A percentile compares a stretch with the other conserved stretches of the same genome.
Evolutionary conservation across 441 rosid genomes (phyloP).

Genomic region (Gossypium armourianum): DNA sequence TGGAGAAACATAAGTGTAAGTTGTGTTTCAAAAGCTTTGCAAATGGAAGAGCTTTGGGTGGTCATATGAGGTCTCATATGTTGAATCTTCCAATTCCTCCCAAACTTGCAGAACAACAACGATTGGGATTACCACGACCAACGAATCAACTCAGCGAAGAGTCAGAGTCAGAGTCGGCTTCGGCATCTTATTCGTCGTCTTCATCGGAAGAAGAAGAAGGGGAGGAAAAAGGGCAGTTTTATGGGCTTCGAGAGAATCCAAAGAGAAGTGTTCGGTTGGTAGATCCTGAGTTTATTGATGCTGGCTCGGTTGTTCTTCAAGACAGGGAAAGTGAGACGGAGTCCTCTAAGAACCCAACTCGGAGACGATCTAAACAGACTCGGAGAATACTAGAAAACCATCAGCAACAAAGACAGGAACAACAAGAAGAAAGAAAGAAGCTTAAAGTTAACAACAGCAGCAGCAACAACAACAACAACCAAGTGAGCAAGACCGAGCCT

Average conservation of each 20-base stretch:
- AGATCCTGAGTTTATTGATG: conserved; percentile 55
- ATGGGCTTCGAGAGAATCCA: conserved; percentile 51
- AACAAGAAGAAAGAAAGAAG: conserved; percentile 27
- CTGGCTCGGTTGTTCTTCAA: conserved; percentile 48
- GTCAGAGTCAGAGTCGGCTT: conserved; percentile 27
- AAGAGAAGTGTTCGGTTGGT: conserved; percentile 44
- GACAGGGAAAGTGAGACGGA: conserved; percentile 78
- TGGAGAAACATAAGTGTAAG: conserved; percentile 67
- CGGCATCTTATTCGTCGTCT: conserved; percentile 22
- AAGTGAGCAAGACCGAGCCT: conserved; percentile 32
- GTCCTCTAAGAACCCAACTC: conserved; percentile 60
- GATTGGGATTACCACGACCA: background rate
- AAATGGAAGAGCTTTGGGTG: conserved; percentile 71
- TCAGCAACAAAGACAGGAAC: conserved; percentile 12
- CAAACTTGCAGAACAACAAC: conserved; percentile 20
- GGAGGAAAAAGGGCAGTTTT: conserved; percentile 24
- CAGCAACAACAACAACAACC: conserved; percentile 18
- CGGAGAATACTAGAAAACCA: conserved; percentile 28
- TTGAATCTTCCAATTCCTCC: conserved; percentile 38
- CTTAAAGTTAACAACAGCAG: conserved; percentile 14
- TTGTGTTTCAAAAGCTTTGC: conserved; percentile 53
- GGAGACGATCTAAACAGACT: conserved; percentile 59
- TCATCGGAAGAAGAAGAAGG: conserved; percentile 22
- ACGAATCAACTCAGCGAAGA: conserved; percentile 30
- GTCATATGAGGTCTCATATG: conserved; percentile 84